Percentiles rank a stretch among this genome's conserved stretches.
Conservation (phyloP, 2,329 filamentous ascomycete genomes). For the Fusarium napiforme region DNA sequence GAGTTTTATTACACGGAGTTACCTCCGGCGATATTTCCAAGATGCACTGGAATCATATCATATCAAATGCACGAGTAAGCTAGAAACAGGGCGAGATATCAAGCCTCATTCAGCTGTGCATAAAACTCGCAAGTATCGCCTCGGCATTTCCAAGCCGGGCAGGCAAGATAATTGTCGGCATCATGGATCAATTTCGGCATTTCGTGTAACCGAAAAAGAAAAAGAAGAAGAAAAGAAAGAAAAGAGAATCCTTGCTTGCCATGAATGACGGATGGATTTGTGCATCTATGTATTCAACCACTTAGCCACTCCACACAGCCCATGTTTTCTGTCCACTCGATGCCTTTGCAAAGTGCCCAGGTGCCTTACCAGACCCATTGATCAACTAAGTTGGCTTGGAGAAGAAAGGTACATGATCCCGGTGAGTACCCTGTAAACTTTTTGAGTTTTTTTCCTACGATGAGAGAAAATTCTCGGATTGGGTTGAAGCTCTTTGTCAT, state of each 20-base stretch:
- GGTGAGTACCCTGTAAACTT: slow-evolving; percentile 7
- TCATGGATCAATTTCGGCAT: slow-evolving; percentile 22
- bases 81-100: neutral
- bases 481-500: neutral
- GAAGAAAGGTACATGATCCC: slow-evolving; percentile 14
- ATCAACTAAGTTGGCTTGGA: slow-evolving; percentile 12
- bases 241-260: slow-evolving; percentile 5
- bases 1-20: neutral
- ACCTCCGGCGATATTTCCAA: neutral
- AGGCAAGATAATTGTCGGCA: neutral
- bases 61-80: neutral
- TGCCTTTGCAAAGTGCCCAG: neutral
- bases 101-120: slow-evolving; percentile 8
- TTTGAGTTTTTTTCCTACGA: neutral
- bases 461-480: slow-evolving; percentile 1
- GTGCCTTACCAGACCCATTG: slow-evolving; percentile 14
- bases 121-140: neutral
- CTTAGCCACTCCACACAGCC: slow-evolving; percentile 20
- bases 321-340: neutral
- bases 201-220: neutral
- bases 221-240: neutral
- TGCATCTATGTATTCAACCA: neutral
- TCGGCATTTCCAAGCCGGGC: neutral
- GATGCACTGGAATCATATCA: neutral
- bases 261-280: slow-evolving; percentile 1